Evolutionary conservation across 805 yeast genomes (phyloP), one percentile per base, ranked within the genome.

Genomic region (Hanseniaspora singularis): DNA sequence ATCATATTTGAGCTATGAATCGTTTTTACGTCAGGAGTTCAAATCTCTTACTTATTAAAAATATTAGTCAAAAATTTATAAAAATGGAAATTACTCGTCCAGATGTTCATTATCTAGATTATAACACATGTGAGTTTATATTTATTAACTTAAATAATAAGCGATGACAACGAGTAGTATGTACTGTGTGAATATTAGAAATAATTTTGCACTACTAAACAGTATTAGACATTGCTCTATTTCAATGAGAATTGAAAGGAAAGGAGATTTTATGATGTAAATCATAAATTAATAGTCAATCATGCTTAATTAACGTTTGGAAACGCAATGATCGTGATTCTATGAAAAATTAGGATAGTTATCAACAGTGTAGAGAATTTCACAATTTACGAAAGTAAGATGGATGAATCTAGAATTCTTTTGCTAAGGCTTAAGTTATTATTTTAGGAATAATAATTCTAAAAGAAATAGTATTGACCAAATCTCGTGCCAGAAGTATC

Each of bases 1-100:
- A 38, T 47, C 33, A 48, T 51, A 50, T 33, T 51, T 51, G 53
- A 51, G 51, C 33, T 50, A 51, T 48, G 33, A 50, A 31, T 26
- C 39, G 32, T 38, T 38, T 23, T 9, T 16, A 32, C 42, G 28
- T 33, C 53, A 38, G 28, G 40, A 41, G 53, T 51, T 51, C 53
- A 31, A 51, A 51, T 51, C 53, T 43, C 40, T 38, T 27, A 26
- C 38, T 27, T 26, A 42, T 42, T 42, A 34, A 20, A 19, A 19
- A 2, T 31, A 31, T 31, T 31, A 12, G 20, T 26, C 3, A 19
- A 36, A 19, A 19, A 36, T 11, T 36, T 36, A 36, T 19, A 3
- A 18, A 36, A 12, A 23, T 36, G 15, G 26, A 30, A 36, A 42
- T 42, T 42, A 33, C 34, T 27, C 39, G 31, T 33, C 26, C 16